Conservation (phyloP, 257 asterid species). For the Penstemon barbatus region DNA sequence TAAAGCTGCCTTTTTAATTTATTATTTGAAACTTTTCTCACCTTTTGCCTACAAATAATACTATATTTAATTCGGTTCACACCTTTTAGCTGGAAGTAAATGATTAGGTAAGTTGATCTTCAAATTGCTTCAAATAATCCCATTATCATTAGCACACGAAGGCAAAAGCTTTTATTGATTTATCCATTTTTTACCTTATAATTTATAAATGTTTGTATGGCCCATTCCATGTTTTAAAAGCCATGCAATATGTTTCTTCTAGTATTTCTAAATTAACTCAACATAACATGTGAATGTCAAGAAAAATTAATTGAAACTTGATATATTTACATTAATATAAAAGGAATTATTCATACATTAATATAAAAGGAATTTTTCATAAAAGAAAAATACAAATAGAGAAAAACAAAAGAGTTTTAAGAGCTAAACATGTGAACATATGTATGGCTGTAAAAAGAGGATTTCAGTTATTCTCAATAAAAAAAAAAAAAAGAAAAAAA, state of each 20-base stretch:
- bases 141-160: neutral
- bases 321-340: neutral
- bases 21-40: too few species aligned
- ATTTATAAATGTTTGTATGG: neutral
- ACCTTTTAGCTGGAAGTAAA: slow-evolving; percentile 6
- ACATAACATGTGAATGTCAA: neutral
- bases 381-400: neutral
- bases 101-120: slow-evolving; percentile 11
- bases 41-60: too few species aligned
- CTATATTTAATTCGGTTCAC: too few species aligned
- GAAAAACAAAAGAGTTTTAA: neutral
- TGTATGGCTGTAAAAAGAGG: slow-evolving; percentile 22
- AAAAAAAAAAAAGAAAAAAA: too few species aligned
- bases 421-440: neutral
- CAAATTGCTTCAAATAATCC: slow-evolving; percentile 14
- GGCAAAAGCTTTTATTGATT: neutral
- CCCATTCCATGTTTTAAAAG: neutral
- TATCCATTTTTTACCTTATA: neutral
- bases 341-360: neutral
- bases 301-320: neutral
- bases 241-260: neutral
- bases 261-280: neutral
- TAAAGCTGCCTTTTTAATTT: too few species aligned
- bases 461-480: slow-evolving; percentile 14
- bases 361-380: neutral